phyloP scores from a whole-genome alignment of 192 early-diverging fungal genomes.

The Rhizophagus clarus region DNA sequence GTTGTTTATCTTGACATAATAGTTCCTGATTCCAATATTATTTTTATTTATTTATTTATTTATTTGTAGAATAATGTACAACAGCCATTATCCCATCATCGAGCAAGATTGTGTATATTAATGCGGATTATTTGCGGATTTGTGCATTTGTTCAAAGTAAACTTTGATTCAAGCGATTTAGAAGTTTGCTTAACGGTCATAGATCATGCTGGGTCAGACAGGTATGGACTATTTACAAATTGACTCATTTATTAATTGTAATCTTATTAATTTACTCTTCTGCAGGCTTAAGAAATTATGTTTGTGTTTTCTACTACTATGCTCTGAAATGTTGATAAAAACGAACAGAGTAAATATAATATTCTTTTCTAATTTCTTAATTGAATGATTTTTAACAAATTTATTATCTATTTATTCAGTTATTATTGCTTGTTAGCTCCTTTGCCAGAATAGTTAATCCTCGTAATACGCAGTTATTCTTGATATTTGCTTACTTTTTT shows the following conservation, averaged over 20 bases:
- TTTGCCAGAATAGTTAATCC: slow-evolving; percentile 14
- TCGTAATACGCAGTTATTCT: slow-evolving; percentile 4
- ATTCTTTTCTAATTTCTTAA: background rate
- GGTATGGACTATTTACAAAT: background rate
- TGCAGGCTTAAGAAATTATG: slow-evolving; percentile 23
- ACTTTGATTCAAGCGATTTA: background rate
- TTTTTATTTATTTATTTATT: background rate
- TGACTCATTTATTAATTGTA: background rate
- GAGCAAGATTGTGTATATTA: slow-evolving; percentile 2
- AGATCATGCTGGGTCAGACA: slow-evolving; percentile 9
- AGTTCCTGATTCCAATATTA: background rate
- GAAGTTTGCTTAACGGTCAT: background rate
- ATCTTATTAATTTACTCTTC: background rate
- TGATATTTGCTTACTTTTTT: slow-evolving; percentile 26
- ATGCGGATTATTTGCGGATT: slow-evolving; percentile 17
- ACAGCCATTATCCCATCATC: background rate
- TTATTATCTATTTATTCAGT: background rate
- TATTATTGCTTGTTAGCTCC: background rate
- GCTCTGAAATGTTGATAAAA: background rate
- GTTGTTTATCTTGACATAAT: background rate
- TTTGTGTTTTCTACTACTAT: slow-evolving; percentile 18
- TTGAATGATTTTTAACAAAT: background rate
- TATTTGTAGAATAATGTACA: background rate
- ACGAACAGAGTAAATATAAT: background rate
- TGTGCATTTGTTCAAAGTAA: background rate